Percentiles rank a stretch among this genome's conserved stretches.
Conservation (phyloP, 2,329 filamentous ascomycete genomes). For the Epichloe gansuensis region DNA sequence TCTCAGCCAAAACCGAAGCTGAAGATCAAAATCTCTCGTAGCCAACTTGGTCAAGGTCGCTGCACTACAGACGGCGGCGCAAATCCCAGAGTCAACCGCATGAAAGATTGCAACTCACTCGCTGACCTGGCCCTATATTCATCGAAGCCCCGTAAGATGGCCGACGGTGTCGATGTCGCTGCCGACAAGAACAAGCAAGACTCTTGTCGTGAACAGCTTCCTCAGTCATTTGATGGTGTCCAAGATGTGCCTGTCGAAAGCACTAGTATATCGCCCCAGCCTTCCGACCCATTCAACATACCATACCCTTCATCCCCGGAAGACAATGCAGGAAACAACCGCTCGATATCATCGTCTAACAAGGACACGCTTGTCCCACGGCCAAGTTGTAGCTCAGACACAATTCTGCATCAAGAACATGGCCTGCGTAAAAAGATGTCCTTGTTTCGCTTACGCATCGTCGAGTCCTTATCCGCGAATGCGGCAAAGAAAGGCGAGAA, state of each 20-base stretch:
- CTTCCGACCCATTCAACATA: conserved; percentile 25
- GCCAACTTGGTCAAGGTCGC: conserved; percentile 14
- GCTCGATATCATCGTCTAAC: conserved; percentile 6
- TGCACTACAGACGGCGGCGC: conserved; percentile 7
- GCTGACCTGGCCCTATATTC: conserved; percentile 16
- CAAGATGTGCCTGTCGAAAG: conserved; percentile 3
- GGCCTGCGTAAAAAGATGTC: conserved; percentile 20
- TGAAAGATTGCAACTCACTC: conserved; percentile 22
- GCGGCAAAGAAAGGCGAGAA: conserved; percentile 7
- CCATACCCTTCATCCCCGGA: conserved; percentile 17
- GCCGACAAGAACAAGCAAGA: not conserved
- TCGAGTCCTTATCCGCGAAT: conserved; percentile 7
- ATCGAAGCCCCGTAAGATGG: not conserved
- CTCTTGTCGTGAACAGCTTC: not conserved
- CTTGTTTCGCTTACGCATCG: conserved; percentile 16
- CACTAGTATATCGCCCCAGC: conserved; percentile 9
- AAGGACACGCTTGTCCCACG: conserved; percentile 7
- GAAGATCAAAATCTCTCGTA: conserved; percentile 22
- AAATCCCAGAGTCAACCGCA: conserved; percentile 11
- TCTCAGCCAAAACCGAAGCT: conserved; percentile 16
- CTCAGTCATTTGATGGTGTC: conserved; percentile 5
- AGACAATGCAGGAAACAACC: conserved; percentile 6
- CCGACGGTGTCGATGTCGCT: not conserved
- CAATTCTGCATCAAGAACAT: conserved; percentile 2
- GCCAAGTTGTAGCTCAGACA: conserved; percentile 6